A percentile compares a stretch with the other conserved stretches of the same genome.
Conservation (phyloP, 2,329 filamentous ascomycete genomes). For the Grosmannia clavigera region DNA sequence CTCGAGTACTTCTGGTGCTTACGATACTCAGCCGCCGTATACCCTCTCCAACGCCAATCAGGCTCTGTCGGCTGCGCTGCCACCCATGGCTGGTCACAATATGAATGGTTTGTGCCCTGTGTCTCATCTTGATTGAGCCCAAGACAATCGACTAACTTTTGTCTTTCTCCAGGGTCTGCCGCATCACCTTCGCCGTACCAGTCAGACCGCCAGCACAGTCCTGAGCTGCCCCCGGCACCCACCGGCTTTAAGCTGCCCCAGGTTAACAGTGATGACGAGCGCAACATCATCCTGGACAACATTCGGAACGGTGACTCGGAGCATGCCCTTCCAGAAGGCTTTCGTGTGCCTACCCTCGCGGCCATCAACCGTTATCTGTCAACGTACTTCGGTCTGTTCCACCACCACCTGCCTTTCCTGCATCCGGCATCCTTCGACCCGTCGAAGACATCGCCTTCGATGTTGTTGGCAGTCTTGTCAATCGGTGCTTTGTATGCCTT, state of each 20-base stretch:
- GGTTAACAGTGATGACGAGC: conserved; percentile 72
- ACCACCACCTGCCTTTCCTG: conserved; percentile 91
- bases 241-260: conserved; percentile 63
- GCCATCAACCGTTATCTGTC: conserved; percentile 85
- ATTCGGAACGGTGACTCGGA: conserved; percentile 73
- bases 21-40: conserved; percentile 55
- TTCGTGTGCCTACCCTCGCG: conserved; percentile 69
- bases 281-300: conserved; percentile 73
- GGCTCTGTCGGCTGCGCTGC: conserved; percentile 49
- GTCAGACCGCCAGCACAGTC: conserved; percentile 54
- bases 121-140: neutral
- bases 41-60: conserved; percentile 43
- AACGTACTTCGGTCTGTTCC: conserved; percentile 94
- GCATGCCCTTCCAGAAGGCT: conserved; percentile 72
- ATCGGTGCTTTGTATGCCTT: conserved; percentile 96
- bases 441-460: conserved; percentile 63
- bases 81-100: conserved; percentile 54
- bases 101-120: conserved; percentile 28
- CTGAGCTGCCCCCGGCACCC: conserved; percentile 58
- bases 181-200: conserved; percentile 63
- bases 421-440: conserved; percentile 86
- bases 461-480: conserved; percentile 81
- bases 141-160: neutral
- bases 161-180: conserved; percentile 23
- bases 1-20: conserved; percentile 51